Evolutionary conservation across 2,329 filamentous ascomycete species (phyloP).

Genomic region (Colletotrichum abscissum): DNA sequence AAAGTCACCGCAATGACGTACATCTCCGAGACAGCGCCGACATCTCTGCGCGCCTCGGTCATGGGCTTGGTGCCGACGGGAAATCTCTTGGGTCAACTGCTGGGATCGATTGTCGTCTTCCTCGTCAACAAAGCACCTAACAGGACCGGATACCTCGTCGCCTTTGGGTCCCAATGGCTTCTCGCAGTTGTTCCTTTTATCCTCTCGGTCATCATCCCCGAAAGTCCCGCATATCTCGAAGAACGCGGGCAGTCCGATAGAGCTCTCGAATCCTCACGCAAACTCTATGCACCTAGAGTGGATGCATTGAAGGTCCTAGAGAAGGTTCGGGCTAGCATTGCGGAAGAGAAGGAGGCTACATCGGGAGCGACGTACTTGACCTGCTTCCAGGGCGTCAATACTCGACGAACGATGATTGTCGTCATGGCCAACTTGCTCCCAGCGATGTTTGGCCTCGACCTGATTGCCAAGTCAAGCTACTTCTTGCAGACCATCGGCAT

Average conservation of each 20-base stretch:
- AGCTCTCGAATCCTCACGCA: slow-evolving; percentile 36
- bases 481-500: slow-evolving; percentile 48
- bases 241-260: slow-evolving; percentile 34
- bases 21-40: slow-evolving; percentile 44
- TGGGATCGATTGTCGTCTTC: slow-evolving; percentile 40
- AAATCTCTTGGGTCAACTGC: slow-evolving; percentile 42
- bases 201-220: slow-evolving; percentile 41
- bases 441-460: slow-evolving; percentile 55
- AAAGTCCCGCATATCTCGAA: slow-evolving; percentile 41
- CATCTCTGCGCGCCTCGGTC: slow-evolving; percentile 40
- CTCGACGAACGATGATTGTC: slow-evolving; percentile 53
- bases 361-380: slow-evolving; percentile 50
- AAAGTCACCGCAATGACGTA: slow-evolving; percentile 52
- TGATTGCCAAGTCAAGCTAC: slow-evolving; percentile 55
- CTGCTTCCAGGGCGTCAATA: slow-evolving; percentile 55
- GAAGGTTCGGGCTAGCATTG: slow-evolving; percentile 47
- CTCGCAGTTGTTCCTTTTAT: slow-evolving; percentile 38
- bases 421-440: slow-evolving; percentile 54
- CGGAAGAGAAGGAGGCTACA: slow-evolving; percentile 50
- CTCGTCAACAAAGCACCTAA: slow-evolving; percentile 38
- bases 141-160: slow-evolving; percentile 39
- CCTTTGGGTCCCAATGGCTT: slow-evolving; percentile 42
- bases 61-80: slow-evolving; percentile 44
- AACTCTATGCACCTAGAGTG: slow-evolving; percentile 38
- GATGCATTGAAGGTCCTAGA: slow-evolving; percentile 35